Evolutionary conservation across 2,329 filamentous ascomycete species (phyloP).

Genomic region (Trichoderma guizhouense): DNA sequence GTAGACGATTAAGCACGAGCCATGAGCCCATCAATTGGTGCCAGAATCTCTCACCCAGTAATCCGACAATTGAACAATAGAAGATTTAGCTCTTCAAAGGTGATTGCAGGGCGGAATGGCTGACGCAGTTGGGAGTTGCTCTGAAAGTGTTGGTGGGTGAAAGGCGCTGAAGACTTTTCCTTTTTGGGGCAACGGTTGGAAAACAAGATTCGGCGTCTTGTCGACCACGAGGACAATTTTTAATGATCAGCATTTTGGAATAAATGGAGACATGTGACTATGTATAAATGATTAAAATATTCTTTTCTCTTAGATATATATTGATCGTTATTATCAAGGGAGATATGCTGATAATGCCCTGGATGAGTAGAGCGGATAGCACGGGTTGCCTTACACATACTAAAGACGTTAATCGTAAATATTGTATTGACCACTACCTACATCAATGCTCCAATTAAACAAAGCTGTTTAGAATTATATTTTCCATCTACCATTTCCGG

Average conservation of each 20-base stretch:
- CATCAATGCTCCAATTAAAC: background rate
- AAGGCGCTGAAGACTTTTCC: background rate
- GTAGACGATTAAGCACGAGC: background rate
- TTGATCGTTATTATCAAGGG: background rate
- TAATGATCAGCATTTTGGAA: background rate
- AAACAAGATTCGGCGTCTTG: background rate
- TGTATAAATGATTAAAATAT: background rate
- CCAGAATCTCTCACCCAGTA: background rate
- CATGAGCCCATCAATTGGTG: background rate
- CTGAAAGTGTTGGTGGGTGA: background rate
- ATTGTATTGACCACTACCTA: background rate
- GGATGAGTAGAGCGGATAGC: background rate
- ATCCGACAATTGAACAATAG: background rate
- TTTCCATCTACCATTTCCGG: background rate
- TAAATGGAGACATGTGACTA: background rate
- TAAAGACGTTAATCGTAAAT: background rate
- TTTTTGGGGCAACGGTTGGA: background rate
- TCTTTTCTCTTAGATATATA: background rate
- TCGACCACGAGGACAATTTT: background rate
- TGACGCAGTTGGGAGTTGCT: slow-evolving; percentile 1
- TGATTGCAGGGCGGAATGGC: background rate
- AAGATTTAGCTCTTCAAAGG: background rate
- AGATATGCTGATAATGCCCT: background rate
- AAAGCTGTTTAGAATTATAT: background rate
- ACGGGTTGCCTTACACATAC: background rate